These are phyloP conservation scores for Aspergillus sp. DNA, from an alignment of 2,329 filamentous ascomycete genomes.

Conservation along the genomic window DNA sequence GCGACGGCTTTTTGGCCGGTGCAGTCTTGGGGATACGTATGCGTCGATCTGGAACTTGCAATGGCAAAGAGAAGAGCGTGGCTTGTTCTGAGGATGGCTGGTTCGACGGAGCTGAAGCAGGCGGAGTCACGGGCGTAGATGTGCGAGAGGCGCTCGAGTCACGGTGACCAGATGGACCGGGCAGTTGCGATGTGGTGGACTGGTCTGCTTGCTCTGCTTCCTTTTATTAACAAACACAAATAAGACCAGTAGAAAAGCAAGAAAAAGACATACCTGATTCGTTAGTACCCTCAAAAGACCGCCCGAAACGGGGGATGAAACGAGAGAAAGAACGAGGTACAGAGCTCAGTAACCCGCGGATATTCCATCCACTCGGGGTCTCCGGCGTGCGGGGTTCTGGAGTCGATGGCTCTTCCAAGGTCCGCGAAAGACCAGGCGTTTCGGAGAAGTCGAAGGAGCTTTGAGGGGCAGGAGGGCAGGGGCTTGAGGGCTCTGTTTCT, in stretches of 20 bases:
- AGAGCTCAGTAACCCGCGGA: conserved; percentile 23
- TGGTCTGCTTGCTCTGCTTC: neutral
- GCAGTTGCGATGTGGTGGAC: neutral
- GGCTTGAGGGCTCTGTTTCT: conserved; percentile 3
- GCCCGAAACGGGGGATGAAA: conserved; percentile 14
- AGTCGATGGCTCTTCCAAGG: neutral
- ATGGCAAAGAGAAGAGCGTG: neutral
- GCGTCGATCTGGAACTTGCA: neutral
- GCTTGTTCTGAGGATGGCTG: no score
- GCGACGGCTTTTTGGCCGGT: conserved; percentile 9
- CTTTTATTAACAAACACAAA: neutral
- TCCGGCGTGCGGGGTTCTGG: conserved; percentile 15
- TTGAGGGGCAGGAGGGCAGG: conserved; percentile 6
- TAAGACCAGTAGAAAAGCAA: neutral
- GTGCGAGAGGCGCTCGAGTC: no score
- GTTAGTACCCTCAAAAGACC: conserved; percentile 9
- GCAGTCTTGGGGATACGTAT: neutral
- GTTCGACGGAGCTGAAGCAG: no score
- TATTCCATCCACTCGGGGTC: conserved; percentile 20
- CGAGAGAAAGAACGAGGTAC: conserved; percentile 23
- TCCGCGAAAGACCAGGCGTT: neutral
- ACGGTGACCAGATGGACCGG: no score
- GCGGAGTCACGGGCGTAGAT: no score
- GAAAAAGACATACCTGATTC: conserved; percentile 7
- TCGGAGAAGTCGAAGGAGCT: conserved; percentile 4